phyloP scores from a whole-genome alignment of 345 rosid genomes.

The Cardamine occulta region DNA sequence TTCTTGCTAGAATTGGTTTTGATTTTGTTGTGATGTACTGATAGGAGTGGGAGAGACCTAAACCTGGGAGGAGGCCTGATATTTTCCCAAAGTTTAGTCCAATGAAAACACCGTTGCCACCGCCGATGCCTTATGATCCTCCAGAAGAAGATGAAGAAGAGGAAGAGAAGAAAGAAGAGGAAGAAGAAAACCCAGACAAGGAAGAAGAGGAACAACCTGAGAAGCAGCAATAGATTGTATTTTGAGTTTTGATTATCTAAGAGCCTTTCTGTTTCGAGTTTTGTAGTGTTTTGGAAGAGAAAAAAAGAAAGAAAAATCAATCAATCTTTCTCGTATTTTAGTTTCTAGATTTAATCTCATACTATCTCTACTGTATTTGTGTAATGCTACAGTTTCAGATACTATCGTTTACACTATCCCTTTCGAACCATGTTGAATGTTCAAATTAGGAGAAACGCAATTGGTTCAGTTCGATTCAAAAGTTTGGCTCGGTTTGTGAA shows the following conservation, averaged over 20 bases:
- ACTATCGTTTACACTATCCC: conserved; percentile 1
- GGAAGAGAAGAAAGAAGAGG: conserved; percentile 71
- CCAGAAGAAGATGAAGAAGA: conserved; percentile 78
- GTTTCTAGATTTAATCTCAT: conserved; percentile 30
- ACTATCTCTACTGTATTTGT: conserved; percentile 7
- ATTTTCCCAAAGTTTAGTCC: conserved; percentile 79
- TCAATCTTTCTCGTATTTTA: conserved; percentile 4
- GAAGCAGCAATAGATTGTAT: conserved; percentile 41
- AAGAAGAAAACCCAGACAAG: conserved; percentile 66
- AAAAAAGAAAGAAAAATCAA: neutral
- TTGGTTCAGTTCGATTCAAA: too few relatives aligned
- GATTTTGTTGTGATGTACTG: conserved; percentile 8
- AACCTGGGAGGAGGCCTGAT: conserved; percentile 79
- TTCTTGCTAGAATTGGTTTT: neutral
- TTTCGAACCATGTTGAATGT: neutral
- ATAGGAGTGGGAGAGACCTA: conserved; percentile 81
- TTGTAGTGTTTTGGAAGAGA: conserved; percentile 26
- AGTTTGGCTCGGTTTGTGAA: neutral
- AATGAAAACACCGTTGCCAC: conserved; percentile 80
- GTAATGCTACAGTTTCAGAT: conserved; percentile 22
- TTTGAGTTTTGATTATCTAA: conserved; percentile 3
- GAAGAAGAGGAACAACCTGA: conserved; percentile 59
- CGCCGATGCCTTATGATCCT: conserved; percentile 75
- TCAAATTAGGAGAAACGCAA: conserved; percentile 1
- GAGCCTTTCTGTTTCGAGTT: conserved; percentile 35